Evolutionary conservation across 257 asterid genomes (phyloP).

Genomic region (Solanum pinnatisectum): DNA sequence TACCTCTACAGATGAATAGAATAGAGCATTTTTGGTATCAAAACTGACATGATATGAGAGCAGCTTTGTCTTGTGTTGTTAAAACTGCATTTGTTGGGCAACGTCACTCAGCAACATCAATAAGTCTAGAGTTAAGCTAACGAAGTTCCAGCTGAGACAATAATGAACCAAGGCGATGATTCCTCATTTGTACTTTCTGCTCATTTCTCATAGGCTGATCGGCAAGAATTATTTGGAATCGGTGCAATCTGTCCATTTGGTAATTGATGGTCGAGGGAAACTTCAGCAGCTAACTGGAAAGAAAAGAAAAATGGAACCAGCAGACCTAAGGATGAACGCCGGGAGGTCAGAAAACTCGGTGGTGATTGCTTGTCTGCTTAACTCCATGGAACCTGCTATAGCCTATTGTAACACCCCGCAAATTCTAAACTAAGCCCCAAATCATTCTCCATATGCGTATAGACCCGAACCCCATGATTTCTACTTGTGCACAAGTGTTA

Average conservation of each 20-base stretch:
- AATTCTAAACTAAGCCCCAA: neutral
- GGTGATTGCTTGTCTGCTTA: slow-evolving; percentile 1
- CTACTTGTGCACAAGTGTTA: neutral
- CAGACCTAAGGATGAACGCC: neutral
- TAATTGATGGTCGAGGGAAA: neutral
- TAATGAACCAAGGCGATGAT: neutral
- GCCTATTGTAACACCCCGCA: neutral
- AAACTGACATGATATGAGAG: neutral
- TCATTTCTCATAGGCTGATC: neutral
- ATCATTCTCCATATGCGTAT: neutral
- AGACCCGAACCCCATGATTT: neutral
- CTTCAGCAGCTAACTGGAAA: neutral
- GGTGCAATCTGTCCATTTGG: neutral
- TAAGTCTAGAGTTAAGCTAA: neutral
- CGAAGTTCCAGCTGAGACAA: neutral
- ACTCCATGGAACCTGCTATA: neutral
- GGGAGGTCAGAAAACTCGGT: neutral
- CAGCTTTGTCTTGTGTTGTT: neutral
- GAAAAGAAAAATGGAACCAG: neutral
- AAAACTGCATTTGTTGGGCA: neutral
- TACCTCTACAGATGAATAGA: neutral
- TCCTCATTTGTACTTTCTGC: neutral
- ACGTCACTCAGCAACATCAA: neutral
- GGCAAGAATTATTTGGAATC: neutral
- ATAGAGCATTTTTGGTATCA: neutral